Evolutionary conservation across 441 rosid species (phyloP), one percentile per base, ranked within the genome.

Genomic region (Brassica hybrid): DNA sequence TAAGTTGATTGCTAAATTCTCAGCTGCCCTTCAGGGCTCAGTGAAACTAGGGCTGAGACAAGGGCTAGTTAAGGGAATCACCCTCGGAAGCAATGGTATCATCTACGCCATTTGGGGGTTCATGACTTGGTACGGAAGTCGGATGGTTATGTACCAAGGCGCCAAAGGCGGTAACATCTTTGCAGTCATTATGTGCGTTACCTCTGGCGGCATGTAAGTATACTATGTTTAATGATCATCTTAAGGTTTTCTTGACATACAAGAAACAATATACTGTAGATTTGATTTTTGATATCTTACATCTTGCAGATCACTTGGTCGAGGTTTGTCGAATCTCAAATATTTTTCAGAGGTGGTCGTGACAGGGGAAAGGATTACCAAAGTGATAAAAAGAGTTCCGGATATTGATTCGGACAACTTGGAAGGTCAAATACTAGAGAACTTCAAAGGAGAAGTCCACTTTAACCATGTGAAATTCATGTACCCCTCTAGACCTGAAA

Each of bases 401-500:
- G 78, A 81, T 73, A 93, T 91, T 27, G 98, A 93, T 67, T 69
- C 87, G 0, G 76, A 86, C 67, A 84, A 80, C 71, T 13, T 69
- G 73, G 84, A 73, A 58, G 97, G 96, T 12, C 81, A 86, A 65
- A 67, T 75, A 0, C 9, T 87, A 58, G 82, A 83, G 9, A 83
- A 75, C 3, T 74, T 88, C 13, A 66, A 56, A 6, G 97, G 98
- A 0, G 83, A 86, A 75, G 87, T 93, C 0, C 87, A 90, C 36
- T 88, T 91, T 68, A 78, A 58, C 67, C 79, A 83, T 17, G 87
- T 88, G 11, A 85, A 82, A 36, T 93, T 91, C 8, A 80, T 89
- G 1, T 93, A 93, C 74, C 97, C 92, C 18, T 91, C 98, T n/a
- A 87, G 94, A 71, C 90, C 92, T 0, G 88, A 88, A 48, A 81